These are phyloP conservation scores for Boletus mariae DNA, from an alignment of 1,284 basidiomycete species.

Conservation along the genomic window DNA sequence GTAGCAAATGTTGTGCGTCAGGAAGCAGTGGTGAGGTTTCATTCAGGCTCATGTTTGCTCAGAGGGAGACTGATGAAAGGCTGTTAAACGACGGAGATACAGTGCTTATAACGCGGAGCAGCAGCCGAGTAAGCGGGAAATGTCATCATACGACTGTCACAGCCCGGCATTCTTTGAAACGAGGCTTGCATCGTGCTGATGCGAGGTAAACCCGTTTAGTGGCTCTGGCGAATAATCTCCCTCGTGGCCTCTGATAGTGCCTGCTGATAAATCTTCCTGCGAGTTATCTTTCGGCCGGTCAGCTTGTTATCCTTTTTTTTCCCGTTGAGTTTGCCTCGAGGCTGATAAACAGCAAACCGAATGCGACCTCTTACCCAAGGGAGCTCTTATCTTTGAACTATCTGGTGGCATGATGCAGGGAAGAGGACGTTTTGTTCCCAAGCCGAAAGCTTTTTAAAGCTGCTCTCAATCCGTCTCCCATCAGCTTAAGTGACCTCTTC, in stretches of 20 bases:
- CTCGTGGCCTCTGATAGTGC: not conserved
- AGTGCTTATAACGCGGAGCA: not conserved
- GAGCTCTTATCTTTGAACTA: constrained; percentile 5
- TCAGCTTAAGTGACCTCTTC: not conserved
- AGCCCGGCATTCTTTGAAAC: not conserved
- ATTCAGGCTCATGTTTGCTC: constrained; percentile 11
- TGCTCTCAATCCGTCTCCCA: no score
- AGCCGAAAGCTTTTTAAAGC: constrained; percentile 18
- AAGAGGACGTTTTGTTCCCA: constrained; percentile 21
- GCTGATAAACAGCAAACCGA: constrained; percentile 16
- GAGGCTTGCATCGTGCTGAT: not conserved
- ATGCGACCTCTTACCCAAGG: not conserved
- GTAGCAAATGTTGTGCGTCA: not conserved
- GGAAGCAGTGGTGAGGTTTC: constrained; percentile 28
- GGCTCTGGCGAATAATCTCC: not conserved
- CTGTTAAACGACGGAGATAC: not conserved
- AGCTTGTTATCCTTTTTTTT: not conserved
- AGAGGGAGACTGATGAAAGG: not conserved
- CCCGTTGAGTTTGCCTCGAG: constrained; percentile 23
- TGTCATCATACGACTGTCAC: no score
- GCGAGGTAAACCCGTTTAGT: not conserved
- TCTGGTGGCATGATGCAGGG: constrained; percentile 13
- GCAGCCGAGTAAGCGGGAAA: not conserved
- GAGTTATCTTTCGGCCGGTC: not conserved
- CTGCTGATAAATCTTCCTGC: not conserved